A percentile compares a stretch with the other conserved stretches of the same genome.
Conservation (phyloP, 192 early-diverging fungal genomes). For the Helicostylum pulchrum region DNA sequence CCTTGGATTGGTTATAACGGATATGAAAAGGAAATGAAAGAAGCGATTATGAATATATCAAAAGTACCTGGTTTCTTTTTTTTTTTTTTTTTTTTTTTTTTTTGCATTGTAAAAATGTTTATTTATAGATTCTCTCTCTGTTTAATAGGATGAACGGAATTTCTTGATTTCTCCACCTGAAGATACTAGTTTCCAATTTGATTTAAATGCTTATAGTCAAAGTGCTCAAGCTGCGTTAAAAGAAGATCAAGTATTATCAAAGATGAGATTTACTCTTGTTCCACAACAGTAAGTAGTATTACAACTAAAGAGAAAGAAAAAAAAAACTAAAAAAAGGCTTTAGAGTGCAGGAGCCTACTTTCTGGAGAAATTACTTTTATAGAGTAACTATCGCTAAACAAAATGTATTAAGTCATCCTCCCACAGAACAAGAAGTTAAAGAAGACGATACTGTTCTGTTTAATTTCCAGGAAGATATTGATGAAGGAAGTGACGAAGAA, state of each 20-base stretch:
- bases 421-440: background rate
- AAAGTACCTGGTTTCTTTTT: slow-evolving; percentile 30
- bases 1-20: slow-evolving; percentile 50
- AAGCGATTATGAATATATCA: slow-evolving; percentile 45
- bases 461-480: slow-evolving; percentile 4
- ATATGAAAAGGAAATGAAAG: slow-evolving; percentile 50
- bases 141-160: slow-evolving; percentile 63
- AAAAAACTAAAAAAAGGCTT: no score
- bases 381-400: slow-evolving; percentile 57
- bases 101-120: background rate
- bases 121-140: no score
- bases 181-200: slow-evolving; percentile 59
- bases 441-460: slow-evolving; percentile 29
- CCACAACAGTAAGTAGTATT: slow-evolving; percentile 49
- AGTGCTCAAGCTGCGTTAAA: slow-evolving; percentile 54
- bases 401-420: slow-evolving; percentile 33
- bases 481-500: slow-evolving; percentile 7
- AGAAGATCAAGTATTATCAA: slow-evolving; percentile 50
- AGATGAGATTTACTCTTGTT: slow-evolving; percentile 65
- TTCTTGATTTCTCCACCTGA: slow-evolving; percentile 61
- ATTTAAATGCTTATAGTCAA: slow-evolving; percentile 53
- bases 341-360: slow-evolving; percentile 56
- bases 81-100: background rate
- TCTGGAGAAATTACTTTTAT: slow-evolving; percentile 75
- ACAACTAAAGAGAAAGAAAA: no score